Evolutionary conservation across 768 basidiomycete species (phyloP).

Genomic region (Suillus discolor): DNA sequence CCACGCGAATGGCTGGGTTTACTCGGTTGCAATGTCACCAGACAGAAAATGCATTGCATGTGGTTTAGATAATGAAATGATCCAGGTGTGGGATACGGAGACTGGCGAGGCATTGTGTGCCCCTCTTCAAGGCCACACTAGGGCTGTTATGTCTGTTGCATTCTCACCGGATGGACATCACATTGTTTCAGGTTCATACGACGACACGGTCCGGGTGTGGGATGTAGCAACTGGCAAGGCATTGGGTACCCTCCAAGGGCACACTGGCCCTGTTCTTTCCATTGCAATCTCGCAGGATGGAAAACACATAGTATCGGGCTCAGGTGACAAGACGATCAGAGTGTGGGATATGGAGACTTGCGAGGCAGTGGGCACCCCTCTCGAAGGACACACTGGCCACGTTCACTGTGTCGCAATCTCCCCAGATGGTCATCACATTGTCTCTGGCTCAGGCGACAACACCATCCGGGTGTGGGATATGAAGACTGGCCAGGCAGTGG

Average conservation of each 20-base stretch:
- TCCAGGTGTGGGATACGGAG: too few species aligned
- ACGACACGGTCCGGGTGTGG: not conserved
- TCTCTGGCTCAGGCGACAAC: slow-evolving; percentile 6
- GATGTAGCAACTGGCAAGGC: not conserved
- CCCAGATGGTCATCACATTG: not conserved
- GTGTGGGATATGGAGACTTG: not conserved
- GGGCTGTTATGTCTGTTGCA: fast-evolving
- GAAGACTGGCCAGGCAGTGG: not conserved
- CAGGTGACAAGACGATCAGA: not conserved
- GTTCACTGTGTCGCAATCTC: not conserved
- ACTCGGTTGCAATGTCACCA: too few species aligned
- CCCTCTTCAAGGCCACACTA: not conserved
- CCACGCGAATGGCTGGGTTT: too few species aligned
- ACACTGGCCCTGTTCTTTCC: fast-evolving
- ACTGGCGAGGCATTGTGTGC: too few species aligned
- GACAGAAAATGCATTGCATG: too few species aligned
- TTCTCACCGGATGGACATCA: not conserved
- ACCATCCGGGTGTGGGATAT: slow-evolving; percentile 2
- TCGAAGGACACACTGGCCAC: not conserved
- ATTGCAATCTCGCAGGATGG: not conserved
- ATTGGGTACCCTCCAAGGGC: not conserved
- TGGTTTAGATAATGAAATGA: too few species aligned
- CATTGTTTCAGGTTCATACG: not conserved
- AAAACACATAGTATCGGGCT: not conserved
- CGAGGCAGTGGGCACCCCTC: not conserved